phyloP scores from a whole-genome alignment of 2,329 filamentous ascomycete species.

The Xylaria sp. region DNA sequence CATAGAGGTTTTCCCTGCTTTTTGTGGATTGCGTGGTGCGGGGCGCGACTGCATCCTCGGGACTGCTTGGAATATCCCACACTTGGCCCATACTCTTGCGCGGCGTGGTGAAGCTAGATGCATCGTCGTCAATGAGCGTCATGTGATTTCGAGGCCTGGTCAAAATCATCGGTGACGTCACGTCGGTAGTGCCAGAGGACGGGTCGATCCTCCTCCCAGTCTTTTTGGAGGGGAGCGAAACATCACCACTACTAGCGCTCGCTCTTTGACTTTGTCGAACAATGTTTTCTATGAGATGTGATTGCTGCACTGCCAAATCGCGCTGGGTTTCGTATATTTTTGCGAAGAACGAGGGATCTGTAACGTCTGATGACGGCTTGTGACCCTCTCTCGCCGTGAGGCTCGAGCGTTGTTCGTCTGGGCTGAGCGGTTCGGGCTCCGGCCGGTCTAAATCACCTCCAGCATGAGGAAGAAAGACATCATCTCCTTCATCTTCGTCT shows the following conservation, averaged over 20 bases:
- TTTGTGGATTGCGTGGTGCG: slow-evolving; percentile 30
- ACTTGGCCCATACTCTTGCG: slow-evolving; percentile 43
- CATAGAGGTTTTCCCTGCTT: slow-evolving; percentile 36
- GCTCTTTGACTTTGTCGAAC: slow-evolving; percentile 49
- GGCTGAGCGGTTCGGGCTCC: slow-evolving; percentile 48
- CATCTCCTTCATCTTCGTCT: slow-evolving; percentile 46
- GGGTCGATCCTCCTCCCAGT: slow-evolving; percentile 38
- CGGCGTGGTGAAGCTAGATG: slow-evolving; percentile 45
- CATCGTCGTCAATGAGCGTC: slow-evolving; percentile 39
- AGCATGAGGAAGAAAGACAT: slow-evolving; percentile 33
- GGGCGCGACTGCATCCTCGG: slow-evolving; percentile 33
- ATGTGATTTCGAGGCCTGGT: slow-evolving; percentile 35
- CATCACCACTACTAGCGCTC: slow-evolving; percentile 46
- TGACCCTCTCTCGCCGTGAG: slow-evolving; percentile 30
- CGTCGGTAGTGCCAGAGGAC: slow-evolving; percentile 47
- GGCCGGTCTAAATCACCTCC: slow-evolving; percentile 37
- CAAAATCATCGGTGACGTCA: slow-evolving; percentile 43
- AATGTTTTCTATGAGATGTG: slow-evolving; percentile 48
- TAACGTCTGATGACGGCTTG: slow-evolving; percentile 41
- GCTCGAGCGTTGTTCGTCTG: slow-evolving; percentile 37
- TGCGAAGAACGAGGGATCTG: slow-evolving; percentile 47
- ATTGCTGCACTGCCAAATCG: slow-evolving; percentile 44
- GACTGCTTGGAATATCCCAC: slow-evolving; percentile 51
- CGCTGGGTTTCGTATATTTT: slow-evolving; percentile 45
- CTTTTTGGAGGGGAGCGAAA: slow-evolving; percentile 43